Conservation (phyloP, 2,329 filamentous ascomycete species). For the Simplicillium sp. region DNA sequence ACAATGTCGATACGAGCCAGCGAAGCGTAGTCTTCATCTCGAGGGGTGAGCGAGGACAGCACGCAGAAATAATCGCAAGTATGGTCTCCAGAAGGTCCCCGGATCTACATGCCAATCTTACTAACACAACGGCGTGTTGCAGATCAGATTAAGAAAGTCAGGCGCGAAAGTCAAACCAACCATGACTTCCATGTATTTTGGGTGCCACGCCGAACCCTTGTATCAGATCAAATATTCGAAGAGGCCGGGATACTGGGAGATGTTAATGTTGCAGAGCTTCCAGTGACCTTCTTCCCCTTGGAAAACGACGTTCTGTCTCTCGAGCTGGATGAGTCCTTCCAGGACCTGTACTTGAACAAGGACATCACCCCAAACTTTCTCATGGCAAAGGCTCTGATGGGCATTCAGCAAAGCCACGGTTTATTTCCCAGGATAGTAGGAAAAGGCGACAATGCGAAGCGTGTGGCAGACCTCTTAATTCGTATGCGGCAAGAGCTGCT, state of each 20-base stretch:
- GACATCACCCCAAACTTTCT: slow-evolving; percentile 87
- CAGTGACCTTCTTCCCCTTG: slow-evolving; percentile 81
- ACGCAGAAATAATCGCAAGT: slow-evolving; percentile 85
- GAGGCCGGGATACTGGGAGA: slow-evolving; percentile 90
- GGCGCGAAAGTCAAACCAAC: slow-evolving; percentile 76
- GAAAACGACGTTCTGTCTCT: slow-evolving; percentile 87
- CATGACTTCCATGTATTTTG: slow-evolving; percentile 98
- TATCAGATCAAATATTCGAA: slow-evolving; percentile 86
- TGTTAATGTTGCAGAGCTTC: slow-evolving; percentile 78
- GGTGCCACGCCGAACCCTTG: slow-evolving; percentile 83
- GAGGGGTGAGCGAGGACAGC: slow-evolving; percentile 76
- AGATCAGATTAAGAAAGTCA: slow-evolving; percentile 89
- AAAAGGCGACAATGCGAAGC: slow-evolving; percentile 90
- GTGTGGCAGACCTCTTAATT: slow-evolving; percentile 74
- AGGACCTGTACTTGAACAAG: slow-evolving; percentile 80
- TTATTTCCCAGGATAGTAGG: slow-evolving; percentile 91
- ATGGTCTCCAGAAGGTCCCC: slow-evolving; percentile 24
- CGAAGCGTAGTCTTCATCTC: slow-evolving; percentile 92
- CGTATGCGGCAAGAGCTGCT: slow-evolving; percentile 87
- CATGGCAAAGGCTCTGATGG: slow-evolving; percentile 86
- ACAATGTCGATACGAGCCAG: slow-evolving; percentile 89
- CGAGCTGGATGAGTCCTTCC: slow-evolving; percentile 79
- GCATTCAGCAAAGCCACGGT: slow-evolving; percentile 82
- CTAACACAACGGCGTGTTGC: slow-evolving; percentile 5
- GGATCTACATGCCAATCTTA: background rate